Evolutionary conservation across 1,284 basidiomycete genomes (phyloP).

Genomic region (Ganoderma meredithae): DNA sequence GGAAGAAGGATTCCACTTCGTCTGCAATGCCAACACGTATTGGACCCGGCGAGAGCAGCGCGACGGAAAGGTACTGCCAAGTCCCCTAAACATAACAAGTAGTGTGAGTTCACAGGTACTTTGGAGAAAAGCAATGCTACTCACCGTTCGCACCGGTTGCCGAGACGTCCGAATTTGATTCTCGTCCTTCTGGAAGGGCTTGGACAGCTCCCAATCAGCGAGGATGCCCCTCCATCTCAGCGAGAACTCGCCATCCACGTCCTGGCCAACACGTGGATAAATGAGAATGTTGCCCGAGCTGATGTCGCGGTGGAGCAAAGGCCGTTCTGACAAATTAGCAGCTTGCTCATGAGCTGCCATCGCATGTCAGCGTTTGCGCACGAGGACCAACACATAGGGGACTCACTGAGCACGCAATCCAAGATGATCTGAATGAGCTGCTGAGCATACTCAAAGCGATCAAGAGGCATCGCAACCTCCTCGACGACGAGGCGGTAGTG

Average conservation of each 20-base stretch:
- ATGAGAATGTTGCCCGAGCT: constrained; percentile 12
- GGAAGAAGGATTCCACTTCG: constrained; percentile 5
- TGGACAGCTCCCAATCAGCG: constrained; percentile 14
- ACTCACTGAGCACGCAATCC: constrained; percentile 14
- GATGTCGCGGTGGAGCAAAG: constrained; percentile 5
- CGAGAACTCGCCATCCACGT: background rate
- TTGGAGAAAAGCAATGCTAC: background rate
- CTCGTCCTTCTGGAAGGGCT: background rate
- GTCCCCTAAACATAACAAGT: background rate
- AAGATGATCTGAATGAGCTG: constrained; percentile 4
- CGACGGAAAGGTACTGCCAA: background rate
- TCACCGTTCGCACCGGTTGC: constrained; percentile 3
- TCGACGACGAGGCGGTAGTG: constrained; percentile 14
- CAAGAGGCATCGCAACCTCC: constrained; percentile 7
- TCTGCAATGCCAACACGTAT: background rate
- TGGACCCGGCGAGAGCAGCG: background rate
- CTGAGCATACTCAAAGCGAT: background rate
- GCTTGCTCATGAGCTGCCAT: background rate
- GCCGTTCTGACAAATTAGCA: background rate
- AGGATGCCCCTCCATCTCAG: constrained; percentile 4
- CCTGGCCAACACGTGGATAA: background rate
- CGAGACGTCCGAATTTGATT: background rate
- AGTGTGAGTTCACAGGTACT: background rate
- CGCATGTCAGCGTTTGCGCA: background rate
- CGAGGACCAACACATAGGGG: background rate